A percentile compares a stretch with the other conserved stretches of the same genome.
Conservation (phyloP, 129 eudicot genomes). For the Flaveria trinervia region DNA sequence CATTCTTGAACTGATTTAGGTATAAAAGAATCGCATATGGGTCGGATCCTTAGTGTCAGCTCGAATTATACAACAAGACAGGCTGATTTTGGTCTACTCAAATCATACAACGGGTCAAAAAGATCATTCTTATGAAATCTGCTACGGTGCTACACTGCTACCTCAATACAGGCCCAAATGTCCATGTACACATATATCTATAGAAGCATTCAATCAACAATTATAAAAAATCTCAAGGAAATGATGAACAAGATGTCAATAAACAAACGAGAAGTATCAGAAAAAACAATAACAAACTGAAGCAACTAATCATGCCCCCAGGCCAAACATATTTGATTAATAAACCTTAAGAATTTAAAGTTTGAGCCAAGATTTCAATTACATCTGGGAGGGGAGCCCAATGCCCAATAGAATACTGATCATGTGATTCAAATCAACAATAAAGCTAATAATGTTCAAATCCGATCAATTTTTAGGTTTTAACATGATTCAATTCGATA, state of each 20-base stretch:
- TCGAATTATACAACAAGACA: too few species aligned
- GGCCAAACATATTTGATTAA: neutral
- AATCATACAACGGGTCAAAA: too few species aligned
- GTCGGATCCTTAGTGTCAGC: too few species aligned
- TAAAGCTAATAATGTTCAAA: neutral
- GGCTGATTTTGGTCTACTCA: too few species aligned
- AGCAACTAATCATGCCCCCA: constrained; percentile 7
- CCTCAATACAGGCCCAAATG: too few species aligned
- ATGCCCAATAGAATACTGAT: constrained; percentile 3
- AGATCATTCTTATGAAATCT: too few species aligned
- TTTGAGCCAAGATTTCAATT: too few species aligned
- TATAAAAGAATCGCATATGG: too few species aligned
- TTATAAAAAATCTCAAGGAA: neutral
- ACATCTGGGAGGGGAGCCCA: constrained; percentile 12
- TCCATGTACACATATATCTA: too few species aligned
- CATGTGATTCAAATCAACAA: neutral
- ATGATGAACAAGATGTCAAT: neutral
- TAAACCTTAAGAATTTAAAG: neutral
- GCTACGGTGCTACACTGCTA: too few species aligned
- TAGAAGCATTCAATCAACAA: constrained; percentile 2
- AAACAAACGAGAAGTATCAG: neutral
- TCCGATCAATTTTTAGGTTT: neutral
- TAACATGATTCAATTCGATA: neutral
- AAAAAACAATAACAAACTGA: neutral
- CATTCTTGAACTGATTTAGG: too few species aligned